phyloP scores from a whole-genome alignment of 202 grass and related monocot species.

The Brachypodium distachyon region DNA sequence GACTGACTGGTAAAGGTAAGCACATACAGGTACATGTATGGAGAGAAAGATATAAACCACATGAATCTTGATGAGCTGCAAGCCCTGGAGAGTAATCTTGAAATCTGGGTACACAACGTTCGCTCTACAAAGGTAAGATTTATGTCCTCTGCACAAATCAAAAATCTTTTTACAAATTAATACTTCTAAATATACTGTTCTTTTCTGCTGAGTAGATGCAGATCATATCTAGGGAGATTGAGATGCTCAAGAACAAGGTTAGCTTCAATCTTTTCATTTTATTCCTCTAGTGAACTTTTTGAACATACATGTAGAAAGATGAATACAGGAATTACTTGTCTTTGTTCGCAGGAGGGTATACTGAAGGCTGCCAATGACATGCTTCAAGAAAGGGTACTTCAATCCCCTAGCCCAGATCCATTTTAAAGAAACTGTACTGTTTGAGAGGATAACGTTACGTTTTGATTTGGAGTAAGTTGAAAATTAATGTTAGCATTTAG shows the following conservation, averaged over 20 bases:
- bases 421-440: neutral
- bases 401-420: neutral
- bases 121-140: constrained; percentile 46
- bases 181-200: neutral
- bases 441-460: neutral
- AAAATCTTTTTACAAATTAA: neutral
- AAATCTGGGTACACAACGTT: constrained; percentile 53
- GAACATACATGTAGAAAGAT: neutral
- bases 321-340: neutral
- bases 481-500: neutral
- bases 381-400: constrained; percentile 71
- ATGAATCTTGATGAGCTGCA: constrained; percentile 74
- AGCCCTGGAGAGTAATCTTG: constrained; percentile 68
- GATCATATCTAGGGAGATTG: constrained; percentile 67
- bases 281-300: neutral
- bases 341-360: constrained; percentile 56
- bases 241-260: constrained; percentile 77
- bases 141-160: neutral
- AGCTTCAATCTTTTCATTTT: neutral
- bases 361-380: constrained; percentile 61
- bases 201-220: constrained; percentile 57
- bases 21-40: constrained; percentile 58
- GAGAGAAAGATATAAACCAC: constrained; percentile 29
- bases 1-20: neutral
- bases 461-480: neutral